A percentile compares a stretch with the other conserved stretches of the same genome.
Conservation (phyloP, 2,329 filamentous ascomycete genomes). For the Akanthomyces muscarius region DNA sequence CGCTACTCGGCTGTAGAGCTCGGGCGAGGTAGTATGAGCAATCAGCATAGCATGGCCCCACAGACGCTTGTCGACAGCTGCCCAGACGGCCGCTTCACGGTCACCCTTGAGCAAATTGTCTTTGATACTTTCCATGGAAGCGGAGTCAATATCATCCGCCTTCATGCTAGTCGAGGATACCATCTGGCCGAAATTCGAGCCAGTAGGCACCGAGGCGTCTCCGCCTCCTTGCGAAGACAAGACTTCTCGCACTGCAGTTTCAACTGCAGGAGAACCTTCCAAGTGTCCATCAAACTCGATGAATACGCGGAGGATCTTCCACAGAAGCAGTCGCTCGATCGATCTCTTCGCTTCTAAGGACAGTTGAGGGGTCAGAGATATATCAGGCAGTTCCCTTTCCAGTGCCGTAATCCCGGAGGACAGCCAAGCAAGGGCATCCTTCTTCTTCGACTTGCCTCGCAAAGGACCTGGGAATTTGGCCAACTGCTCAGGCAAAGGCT, state of each 20-base stretch:
- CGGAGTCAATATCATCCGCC: slow-evolving; percentile 65
- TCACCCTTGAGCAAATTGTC: slow-evolving; percentile 73
- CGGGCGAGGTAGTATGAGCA: slow-evolving; percentile 70
- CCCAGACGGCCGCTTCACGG: slow-evolving; percentile 87
- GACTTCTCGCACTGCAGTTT: slow-evolving; percentile 70
- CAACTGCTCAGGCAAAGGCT: slow-evolving; percentile 67
- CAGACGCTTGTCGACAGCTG: slow-evolving; percentile 84
- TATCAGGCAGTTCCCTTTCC: slow-evolving; percentile 55
- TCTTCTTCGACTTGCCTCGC: slow-evolving; percentile 89
- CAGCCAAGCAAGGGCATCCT: slow-evolving; percentile 82
- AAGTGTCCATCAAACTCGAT: slow-evolving; percentile 82
- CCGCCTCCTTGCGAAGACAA: slow-evolving; percentile 54
- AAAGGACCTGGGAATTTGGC: slow-evolving; percentile 86
- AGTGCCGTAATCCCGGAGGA: slow-evolving; percentile 68
- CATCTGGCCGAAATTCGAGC: slow-evolving; percentile 25
- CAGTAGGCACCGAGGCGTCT: slow-evolving; percentile 24
- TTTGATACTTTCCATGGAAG: slow-evolving; percentile 67
- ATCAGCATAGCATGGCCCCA: slow-evolving; percentile 97
- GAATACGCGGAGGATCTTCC: slow-evolving; percentile 78
- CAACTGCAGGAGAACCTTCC: slow-evolving; percentile 67
- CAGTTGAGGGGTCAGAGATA: slow-evolving; percentile 45
- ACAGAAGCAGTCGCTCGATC: slow-evolving; percentile 77
- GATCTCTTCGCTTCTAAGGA: slow-evolving; percentile 64
- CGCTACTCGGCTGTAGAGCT: slow-evolving; percentile 86
- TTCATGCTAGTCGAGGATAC: slow-evolving; percentile 37